Evolutionary conservation across 768 basidiomycete genomes (phyloP).

Genomic region (Tylopilus rubrobrunneus): DNA sequence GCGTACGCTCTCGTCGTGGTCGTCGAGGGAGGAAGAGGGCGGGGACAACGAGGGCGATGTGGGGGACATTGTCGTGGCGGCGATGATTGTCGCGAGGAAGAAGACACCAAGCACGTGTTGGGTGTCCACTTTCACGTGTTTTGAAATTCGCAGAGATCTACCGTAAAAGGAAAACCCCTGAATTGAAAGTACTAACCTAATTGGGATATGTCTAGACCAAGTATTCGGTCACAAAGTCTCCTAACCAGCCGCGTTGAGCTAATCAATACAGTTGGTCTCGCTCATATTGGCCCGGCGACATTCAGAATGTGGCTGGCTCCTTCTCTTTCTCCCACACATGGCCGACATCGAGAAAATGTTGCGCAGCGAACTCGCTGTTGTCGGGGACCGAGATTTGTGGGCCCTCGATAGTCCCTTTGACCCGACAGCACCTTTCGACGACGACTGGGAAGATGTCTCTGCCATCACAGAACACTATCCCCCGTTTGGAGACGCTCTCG

Average conservation of each 20-base stretch:
- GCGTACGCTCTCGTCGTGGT: conserved; percentile 71
- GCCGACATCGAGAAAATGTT: conserved; percentile 25
- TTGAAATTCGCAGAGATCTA: not conserved
- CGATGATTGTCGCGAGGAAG: not conserved
- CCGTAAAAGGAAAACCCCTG: conserved; percentile 4
- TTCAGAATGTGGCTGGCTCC: conserved; percentile 17
- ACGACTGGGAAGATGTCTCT: conserved; percentile 1
- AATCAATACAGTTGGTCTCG: conserved; percentile 13
- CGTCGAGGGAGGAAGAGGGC: conserved; percentile 33
- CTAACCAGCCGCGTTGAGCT: conserved; percentile 7
- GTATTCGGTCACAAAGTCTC: not conserved
- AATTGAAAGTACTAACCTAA: not conserved
- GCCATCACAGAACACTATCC: not conserved
- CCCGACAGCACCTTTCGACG: not conserved
- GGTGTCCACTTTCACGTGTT: conserved; percentile 27
- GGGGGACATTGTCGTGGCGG: conserved; percentile 10
- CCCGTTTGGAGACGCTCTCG: not conserved
- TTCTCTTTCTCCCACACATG: conserved; percentile 7
- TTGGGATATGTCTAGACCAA: not conserved
- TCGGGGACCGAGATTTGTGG: conserved; percentile 13
- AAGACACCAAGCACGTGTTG: not conserved
- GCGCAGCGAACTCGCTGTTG: conserved; percentile 14
- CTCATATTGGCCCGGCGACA: not conserved
- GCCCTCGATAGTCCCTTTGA: not conserved
- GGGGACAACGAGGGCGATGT: conserved; percentile 3